Evolutionary conservation across 2,329 filamentous ascomycete genomes (phyloP).

Genomic region (Knoxdaviesia capensis): DNA sequence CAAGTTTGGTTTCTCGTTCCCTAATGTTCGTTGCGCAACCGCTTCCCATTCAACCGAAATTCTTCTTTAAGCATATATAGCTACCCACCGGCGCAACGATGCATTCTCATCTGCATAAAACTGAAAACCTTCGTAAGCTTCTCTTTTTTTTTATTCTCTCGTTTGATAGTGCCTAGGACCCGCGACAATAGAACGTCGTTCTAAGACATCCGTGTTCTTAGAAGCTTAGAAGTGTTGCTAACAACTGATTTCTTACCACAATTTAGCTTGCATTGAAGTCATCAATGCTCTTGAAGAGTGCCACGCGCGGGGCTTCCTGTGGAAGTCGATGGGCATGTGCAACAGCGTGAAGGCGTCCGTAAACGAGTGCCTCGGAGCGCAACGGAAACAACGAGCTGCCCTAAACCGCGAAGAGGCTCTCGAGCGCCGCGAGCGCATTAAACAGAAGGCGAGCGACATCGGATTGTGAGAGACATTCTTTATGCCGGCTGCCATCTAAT

Average conservation of each 20-base stretch:
- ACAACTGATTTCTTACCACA: background rate
- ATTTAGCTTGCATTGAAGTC: constrained; percentile 74
- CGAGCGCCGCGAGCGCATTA: constrained; percentile 51
- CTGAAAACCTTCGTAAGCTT: constrained; percentile 36
- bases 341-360: constrained; percentile 70
- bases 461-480: constrained; percentile 11
- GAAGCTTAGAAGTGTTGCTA: too few relatives aligned
- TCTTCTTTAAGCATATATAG: too few relatives aligned
- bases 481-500: background rate
- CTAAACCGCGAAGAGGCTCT: constrained; percentile 50
- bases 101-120: constrained; percentile 87
- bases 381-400: constrained; percentile 59
- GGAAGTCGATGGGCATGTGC: constrained; percentile 81
- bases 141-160: background rate
- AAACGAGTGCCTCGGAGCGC: constrained; percentile 63
- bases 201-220: too few relatives aligned
- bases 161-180: too few relatives aligned
- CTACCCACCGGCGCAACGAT: constrained; percentile 27
- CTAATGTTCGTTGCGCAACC: too few relatives aligned
- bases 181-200: too few relatives aligned
- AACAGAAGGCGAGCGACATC: constrained; percentile 43
- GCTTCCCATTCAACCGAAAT: too few relatives aligned
- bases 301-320: constrained; percentile 78
- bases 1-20: too few relatives aligned
- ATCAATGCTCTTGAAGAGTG: constrained; percentile 91